These are phyloP conservation scores for Lachancea lanzarotensis DNA, from an alignment of 805 yeast species.

Conservation along the genomic window DNA sequence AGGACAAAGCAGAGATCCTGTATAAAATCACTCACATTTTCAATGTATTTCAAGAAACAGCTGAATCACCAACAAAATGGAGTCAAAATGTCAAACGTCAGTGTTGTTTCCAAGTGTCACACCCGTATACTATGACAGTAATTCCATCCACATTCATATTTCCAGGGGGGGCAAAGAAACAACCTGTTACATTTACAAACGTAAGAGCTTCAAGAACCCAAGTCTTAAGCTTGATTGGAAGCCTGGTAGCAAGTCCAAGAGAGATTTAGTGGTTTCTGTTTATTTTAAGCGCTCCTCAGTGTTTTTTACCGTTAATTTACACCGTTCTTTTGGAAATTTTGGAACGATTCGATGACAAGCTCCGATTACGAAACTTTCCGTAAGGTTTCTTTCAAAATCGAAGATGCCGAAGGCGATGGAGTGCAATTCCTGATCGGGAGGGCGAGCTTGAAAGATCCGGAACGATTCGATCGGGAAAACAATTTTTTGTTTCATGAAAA, in stretches of 20 bases:
- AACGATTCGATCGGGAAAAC: constrained; percentile 12
- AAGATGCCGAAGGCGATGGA: constrained; percentile 4
- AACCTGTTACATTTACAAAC: background rate
- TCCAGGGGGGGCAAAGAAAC: background rate
- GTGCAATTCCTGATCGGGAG: constrained; percentile 18
- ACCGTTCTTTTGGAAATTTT: background rate
- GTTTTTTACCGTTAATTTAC: background rate
- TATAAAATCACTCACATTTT: too few species aligned
- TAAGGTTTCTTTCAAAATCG: constrained; percentile 4
- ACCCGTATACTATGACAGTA: background rate
- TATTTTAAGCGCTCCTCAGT: too few species aligned
- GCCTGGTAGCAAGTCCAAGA: too few species aligned
- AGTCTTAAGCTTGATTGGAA: background rate
- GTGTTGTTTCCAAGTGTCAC: background rate
- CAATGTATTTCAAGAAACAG: too few species aligned
- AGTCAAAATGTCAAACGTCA: background rate
- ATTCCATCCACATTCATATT: background rate
- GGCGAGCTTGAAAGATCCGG: constrained; percentile 15
- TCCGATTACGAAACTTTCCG: constrained; percentile 2
- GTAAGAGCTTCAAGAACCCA: background rate
- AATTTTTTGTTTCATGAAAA: constrained; percentile 20
- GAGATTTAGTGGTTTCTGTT: too few species aligned
- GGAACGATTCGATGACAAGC: background rate
- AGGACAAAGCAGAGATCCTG: too few species aligned
- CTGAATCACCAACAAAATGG: background rate